Percentiles rank a stretch among this genome's conserved stretches.
Conservation (phyloP, 768 basidiomycete species). For the Dioszegia crocea region DNA sequence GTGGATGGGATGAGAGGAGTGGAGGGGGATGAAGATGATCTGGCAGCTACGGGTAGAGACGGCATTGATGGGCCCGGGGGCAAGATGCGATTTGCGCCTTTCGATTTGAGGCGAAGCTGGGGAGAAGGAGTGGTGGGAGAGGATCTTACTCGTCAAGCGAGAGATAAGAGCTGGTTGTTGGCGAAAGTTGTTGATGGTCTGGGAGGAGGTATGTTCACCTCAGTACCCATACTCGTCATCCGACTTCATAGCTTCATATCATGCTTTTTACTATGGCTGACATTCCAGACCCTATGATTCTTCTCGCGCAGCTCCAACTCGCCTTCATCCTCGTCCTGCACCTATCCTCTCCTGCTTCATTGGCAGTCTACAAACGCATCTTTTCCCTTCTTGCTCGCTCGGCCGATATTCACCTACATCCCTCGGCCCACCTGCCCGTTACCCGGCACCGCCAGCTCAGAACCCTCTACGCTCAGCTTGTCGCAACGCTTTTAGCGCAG, state of each 20-base stretch:
- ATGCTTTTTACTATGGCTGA: not conserved
- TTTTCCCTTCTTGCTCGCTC: conserved; percentile 47
- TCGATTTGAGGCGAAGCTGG: conserved; percentile 51
- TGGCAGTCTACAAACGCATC: conserved; percentile 49
- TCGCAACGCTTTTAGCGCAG: conserved; percentile 28
- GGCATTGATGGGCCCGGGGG: not conserved
- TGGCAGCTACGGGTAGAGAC: not conserved
- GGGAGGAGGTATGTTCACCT: conserved; percentile 43
- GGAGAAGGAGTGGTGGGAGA: conserved; percentile 48
- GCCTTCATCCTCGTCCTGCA: conserved; percentile 51
- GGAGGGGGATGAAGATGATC: conserved; percentile 34
- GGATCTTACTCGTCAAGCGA: conserved; percentile 48
- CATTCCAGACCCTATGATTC: conserved; percentile 34
- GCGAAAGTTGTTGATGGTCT: conserved; percentile 37
- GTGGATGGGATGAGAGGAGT: conserved; percentile 46
- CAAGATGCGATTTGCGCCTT: conserved; percentile 38
- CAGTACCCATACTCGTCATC: too few species aligned
- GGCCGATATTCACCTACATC: conserved; percentile 13
- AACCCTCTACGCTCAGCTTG: conserved; percentile 9
- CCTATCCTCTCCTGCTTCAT: conserved; percentile 50
- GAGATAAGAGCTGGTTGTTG: conserved; percentile 52
- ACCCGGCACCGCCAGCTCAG: not conserved
- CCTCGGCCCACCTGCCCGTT: not conserved
- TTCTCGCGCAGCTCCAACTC: conserved; percentile 50
- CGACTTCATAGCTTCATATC: too few species aligned